These are phyloP conservation scores for Coemansia sp. DNA, from an alignment of 192 early-diverging fungal genomes.

Conservation along the genomic window DNA sequence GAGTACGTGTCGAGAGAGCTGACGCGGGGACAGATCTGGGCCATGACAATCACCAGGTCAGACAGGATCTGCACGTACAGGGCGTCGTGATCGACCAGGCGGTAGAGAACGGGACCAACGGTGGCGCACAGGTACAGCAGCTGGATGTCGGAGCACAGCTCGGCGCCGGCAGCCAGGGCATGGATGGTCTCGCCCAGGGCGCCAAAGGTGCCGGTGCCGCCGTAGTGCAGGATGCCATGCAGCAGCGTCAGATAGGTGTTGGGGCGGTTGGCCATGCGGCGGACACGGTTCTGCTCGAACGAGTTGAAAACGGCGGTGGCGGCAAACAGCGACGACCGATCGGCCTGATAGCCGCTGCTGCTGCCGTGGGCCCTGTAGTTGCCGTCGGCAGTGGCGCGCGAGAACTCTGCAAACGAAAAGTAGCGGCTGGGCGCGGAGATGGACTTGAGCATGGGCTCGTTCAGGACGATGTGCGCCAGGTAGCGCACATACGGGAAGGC, in stretches of 20 bases:
- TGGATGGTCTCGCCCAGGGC: slow-evolving; percentile 48
- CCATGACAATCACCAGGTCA: slow-evolving; percentile 45
- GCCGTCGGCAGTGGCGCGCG: slow-evolving; percentile 17
- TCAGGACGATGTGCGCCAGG: slow-evolving; percentile 59
- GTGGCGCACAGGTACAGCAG: slow-evolving; percentile 70
- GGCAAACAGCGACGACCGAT: slow-evolving; percentile 36
- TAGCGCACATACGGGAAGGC: slow-evolving; percentile 57
- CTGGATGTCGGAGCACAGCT: slow-evolving; percentile 67
- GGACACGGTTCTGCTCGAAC: slow-evolving; percentile 55
- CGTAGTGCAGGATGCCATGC: slow-evolving; percentile 74
- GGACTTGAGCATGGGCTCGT: slow-evolving; percentile 61
- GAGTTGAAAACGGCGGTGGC: slow-evolving; percentile 66
- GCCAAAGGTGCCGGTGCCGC: slow-evolving; percentile 63
- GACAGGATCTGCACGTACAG: slow-evolving; percentile 46
- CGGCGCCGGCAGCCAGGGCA: slow-evolving; percentile 34
- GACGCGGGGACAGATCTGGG: slow-evolving; percentile 39
- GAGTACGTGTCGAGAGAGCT: slow-evolving; percentile 14
- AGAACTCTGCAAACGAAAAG: slow-evolving; percentile 52
- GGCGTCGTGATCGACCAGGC: slow-evolving; percentile 57
- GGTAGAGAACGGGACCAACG: slow-evolving; percentile 69
- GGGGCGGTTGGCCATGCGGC: slow-evolving; percentile 63
- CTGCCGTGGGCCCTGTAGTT: slow-evolving; percentile 11
- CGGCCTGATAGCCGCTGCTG: slow-evolving; percentile 6
- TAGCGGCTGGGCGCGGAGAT: slow-evolving; percentile 54
- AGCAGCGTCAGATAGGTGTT: slow-evolving; percentile 73